A percentile compares a stretch with the other conserved stretches of the same genome.
These are phyloP conservation scores for Tylopilus sp. DNA, from an alignment of 768 basidiomycete species.

Conservation along the genomic window DNA sequence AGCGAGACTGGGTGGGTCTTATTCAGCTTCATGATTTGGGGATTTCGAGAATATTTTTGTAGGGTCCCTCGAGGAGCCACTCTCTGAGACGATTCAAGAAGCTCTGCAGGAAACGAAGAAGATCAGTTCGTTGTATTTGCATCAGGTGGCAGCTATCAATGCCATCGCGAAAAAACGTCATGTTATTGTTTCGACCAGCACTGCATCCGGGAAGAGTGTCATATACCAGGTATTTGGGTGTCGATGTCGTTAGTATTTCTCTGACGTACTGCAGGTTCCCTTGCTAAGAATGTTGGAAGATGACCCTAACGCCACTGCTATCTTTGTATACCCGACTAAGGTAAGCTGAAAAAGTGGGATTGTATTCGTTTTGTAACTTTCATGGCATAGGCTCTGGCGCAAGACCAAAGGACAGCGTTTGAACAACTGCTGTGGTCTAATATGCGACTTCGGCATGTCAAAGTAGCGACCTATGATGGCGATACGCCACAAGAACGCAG, in stretches of 20 bases:
- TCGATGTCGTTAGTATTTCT: too few relatives aligned
- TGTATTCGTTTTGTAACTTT: neutral
- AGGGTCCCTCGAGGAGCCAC: constrained; percentile 51
- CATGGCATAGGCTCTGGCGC: constrained; percentile 70
- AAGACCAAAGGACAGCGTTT: constrained; percentile 76
- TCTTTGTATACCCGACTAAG: constrained; percentile 91
- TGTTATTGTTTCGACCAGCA: constrained; percentile 87
- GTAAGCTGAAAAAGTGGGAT: constrained; percentile 29
- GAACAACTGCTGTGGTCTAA: constrained; percentile 61
- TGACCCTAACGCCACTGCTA: constrained; percentile 58
- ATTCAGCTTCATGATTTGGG: neutral
- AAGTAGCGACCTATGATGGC: constrained; percentile 81
- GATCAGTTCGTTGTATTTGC: constrained; percentile 61
- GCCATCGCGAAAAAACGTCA: constrained; percentile 54
- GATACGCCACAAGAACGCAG: constrained; percentile 76
- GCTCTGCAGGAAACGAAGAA: constrained; percentile 58
- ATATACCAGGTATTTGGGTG: constrained; percentile 68
- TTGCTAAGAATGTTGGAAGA: constrained; percentile 62
- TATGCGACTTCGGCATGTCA: constrained; percentile 58
- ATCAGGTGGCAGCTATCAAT: constrained; percentile 72
- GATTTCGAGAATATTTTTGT: neutral
- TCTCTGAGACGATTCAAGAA: constrained; percentile 53
- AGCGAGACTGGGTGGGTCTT: constrained; percentile 45
- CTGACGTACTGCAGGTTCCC: constrained; percentile 77
- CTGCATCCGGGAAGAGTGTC: constrained; percentile 86